Evolutionary conservation across 2,329 filamentous ascomycete species (phyloP).

Genomic region (Fusarium scirpi): DNA sequence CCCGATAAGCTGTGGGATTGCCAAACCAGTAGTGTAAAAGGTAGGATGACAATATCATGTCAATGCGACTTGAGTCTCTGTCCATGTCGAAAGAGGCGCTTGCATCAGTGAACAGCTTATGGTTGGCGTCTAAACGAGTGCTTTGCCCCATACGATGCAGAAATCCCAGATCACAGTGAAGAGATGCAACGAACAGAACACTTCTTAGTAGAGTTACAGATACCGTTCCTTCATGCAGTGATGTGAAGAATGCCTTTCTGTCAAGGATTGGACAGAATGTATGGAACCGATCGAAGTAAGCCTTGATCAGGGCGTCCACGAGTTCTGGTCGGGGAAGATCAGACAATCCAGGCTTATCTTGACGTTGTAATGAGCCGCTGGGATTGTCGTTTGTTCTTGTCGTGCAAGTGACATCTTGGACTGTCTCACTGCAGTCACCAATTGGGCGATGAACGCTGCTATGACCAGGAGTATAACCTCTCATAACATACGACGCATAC

Average conservation of each 20-base stretch:
- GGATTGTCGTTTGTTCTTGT: fast-evolving
- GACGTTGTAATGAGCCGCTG: fast-evolving
- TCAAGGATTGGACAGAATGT: background rate
- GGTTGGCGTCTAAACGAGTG: slow-evolving; percentile 6
- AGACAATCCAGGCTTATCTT: background rate
- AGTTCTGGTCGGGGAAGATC: background rate
- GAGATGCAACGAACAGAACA: slow-evolving; percentile 6
- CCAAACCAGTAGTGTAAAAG: slow-evolving; percentile 31
- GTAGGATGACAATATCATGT: slow-evolving; percentile 20
- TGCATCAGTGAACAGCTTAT: background rate
- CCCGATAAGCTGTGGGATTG: slow-evolving; percentile 3
- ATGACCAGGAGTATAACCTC: slow-evolving; percentile 9
- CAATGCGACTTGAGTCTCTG: background rate
- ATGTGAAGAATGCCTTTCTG: background rate
- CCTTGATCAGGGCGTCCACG: background rate
- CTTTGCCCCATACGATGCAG: slow-evolving; percentile 16
- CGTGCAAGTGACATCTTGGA: background rate
- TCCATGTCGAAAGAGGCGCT: background rate
- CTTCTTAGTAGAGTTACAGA: slow-evolving; percentile 5
- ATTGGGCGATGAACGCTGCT: slow-evolving; percentile 7
- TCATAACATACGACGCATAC: slow-evolving; percentile 8
- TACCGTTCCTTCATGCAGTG: background rate
- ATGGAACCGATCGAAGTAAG: slow-evolving; percentile 14
- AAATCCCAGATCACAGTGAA: slow-evolving; percentile 4
- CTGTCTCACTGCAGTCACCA: background rate